Evolutionary conservation across 805 yeast species (phyloP).

Genomic region (Suhomyces vadensis): DNA sequence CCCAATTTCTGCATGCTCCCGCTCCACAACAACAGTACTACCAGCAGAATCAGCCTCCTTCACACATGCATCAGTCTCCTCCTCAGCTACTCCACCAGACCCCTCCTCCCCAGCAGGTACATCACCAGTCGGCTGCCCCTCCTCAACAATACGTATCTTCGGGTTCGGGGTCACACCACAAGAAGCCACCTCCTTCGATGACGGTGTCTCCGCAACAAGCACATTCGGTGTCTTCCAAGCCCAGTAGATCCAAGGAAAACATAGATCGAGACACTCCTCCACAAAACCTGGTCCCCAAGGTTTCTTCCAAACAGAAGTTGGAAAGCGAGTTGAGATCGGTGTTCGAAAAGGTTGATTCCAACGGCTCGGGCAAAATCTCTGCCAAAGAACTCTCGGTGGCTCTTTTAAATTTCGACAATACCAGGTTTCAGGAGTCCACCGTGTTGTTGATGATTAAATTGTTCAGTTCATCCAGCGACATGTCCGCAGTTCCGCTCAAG

Average conservation of each 20-base stretch:
- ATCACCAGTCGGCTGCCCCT: slow-evolving; percentile 9
- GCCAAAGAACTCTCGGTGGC: slow-evolving; percentile 60
- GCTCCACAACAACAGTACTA: slow-evolving; percentile 8
- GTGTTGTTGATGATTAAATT: slow-evolving; percentile 61
- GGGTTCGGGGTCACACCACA: slow-evolving; percentile 10
- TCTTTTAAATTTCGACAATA: slow-evolving; percentile 61
- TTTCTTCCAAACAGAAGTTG: slow-evolving; percentile 40
- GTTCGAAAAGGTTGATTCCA: slow-evolving; percentile 56
- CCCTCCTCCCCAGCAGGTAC: slow-evolving; percentile 12
- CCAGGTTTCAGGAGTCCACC: slow-evolving; percentile 61
- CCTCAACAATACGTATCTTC: slow-evolving; percentile 13
- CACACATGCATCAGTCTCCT: slow-evolving; percentile 14
- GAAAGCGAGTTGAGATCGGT: slow-evolving; percentile 50
- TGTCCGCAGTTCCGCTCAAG: slow-evolving; percentile 19
- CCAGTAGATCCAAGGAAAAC: slow-evolving; percentile 23
- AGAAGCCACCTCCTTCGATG: slow-evolving; percentile 20
- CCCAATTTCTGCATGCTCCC: slow-evolving; percentile 9
- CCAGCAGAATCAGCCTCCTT: background rate
- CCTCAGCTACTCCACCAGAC: slow-evolving; percentile 15
- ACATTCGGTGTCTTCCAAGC: slow-evolving; percentile 9
- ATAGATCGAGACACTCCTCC: slow-evolving; percentile 17
- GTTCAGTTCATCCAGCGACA: slow-evolving; percentile 43
- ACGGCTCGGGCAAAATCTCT: slow-evolving; percentile 54
- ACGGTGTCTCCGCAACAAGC: slow-evolving; percentile 7
- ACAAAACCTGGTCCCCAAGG: slow-evolving; percentile 9